phyloP scores from a whole-genome alignment of 2,329 filamentous ascomycete genomes.

The Coleophoma cylindrospora region DNA sequence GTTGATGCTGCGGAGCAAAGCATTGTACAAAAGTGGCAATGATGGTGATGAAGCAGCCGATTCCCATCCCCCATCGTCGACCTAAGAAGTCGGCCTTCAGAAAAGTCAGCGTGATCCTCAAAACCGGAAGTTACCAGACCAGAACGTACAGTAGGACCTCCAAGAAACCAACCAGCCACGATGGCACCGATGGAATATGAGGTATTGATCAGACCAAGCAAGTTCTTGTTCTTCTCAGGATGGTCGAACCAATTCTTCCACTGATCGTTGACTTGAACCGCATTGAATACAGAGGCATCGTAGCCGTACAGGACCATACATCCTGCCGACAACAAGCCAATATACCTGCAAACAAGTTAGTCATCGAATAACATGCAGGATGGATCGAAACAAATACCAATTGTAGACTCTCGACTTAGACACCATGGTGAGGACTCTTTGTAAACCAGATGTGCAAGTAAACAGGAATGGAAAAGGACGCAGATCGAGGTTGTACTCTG shows the following conservation, averaged over 20 bases:
- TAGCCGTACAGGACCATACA: constrained; percentile 64
- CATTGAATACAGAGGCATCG: constrained; percentile 70
- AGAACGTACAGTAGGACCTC: constrained; percentile 42
- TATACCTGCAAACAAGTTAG: constrained; percentile 10
- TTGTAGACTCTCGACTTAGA: constrained; percentile 11
- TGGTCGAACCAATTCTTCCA: constrained; percentile 59
- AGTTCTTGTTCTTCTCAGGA: constrained; percentile 26
- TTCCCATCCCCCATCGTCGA: constrained; percentile 60
- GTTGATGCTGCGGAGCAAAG: constrained; percentile 54
- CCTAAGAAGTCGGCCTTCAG: constrained; percentile 49
- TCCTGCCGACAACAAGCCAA: constrained; percentile 14
- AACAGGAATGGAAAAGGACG: too few species aligned
- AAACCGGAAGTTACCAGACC: too few species aligned
- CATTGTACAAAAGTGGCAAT: constrained; percentile 65
- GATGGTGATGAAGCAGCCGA: constrained; percentile 60
- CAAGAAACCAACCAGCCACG: constrained; percentile 64
- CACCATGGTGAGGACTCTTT: constrained; percentile 13
- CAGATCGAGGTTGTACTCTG: too few species aligned
- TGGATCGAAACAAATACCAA: neutral
- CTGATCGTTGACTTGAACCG: constrained; percentile 60
- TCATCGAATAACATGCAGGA: too few species aligned
- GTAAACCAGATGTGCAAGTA: neutral
- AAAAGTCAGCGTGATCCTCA: neutral
- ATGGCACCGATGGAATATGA: constrained; percentile 69
- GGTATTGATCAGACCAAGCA: constrained; percentile 58